Evolutionary conservation across 1,284 basidiomycete species (phyloP), one percentile per base, ranked within the genome.

Genomic region (Boletus subluridellus): DNA sequence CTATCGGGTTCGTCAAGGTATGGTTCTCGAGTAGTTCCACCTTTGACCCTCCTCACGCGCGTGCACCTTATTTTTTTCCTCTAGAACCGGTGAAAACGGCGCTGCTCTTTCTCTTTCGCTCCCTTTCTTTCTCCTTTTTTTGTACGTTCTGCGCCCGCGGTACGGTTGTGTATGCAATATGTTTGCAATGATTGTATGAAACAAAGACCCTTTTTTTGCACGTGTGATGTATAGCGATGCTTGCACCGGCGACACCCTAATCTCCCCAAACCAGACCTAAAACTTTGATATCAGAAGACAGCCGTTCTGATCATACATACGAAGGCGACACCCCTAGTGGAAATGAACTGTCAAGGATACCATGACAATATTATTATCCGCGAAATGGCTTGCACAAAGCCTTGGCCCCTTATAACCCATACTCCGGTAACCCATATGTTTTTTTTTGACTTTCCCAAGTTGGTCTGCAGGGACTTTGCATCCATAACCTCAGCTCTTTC

Each of bases 1-100:
- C 90, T 66, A 96, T 97, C 73, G 95, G 94, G 64, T 97, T 97
- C 84, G 80, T 84, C 76, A 97, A 97, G 92, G 94, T 94, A 68
- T 68, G 83, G 65, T 14, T 11, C 17, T 7, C 4, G 24, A 7
- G 0, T 8, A 0, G 17, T 30, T 17, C 28, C 17, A 6, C 21
- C 2, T 28, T 28, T 46, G 4, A 4, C 12, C 2, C 5, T 12
- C 26, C 26, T 46, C 11, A 45, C 49, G 2, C 32, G 4, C 12
- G 21, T 8, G 9, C 12, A 14, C 9, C 6, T 30, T n/a, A n/a
- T 14, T 4, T 24, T 15, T 21, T 8, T 3, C 7, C 26, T n/a
- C 7, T 11, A 52, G 65, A 69, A 64, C 55, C 65, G 65, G 63
- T 66, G 55, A 66, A 66, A 12, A 49, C 3, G 42, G 34, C 49